These are phyloP conservation scores for Phylloporus scabripes DNA, from an alignment of 768 basidiomycete species.

Conservation along the genomic window DNA sequence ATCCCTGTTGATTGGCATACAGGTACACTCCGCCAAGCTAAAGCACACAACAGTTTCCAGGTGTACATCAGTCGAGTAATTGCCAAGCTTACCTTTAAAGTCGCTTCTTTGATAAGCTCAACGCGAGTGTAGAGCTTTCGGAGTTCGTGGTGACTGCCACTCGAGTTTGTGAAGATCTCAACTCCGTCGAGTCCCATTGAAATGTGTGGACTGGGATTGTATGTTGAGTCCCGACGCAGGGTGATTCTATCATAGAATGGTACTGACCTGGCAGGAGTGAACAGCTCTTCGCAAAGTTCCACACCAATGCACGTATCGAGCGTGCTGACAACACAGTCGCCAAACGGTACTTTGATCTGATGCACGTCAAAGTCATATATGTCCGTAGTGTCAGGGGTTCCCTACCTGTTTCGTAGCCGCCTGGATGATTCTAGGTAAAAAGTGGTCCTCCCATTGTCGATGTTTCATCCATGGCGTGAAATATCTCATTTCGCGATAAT, in stretches of 20 bases:
- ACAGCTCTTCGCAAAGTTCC: constrained; percentile 95
- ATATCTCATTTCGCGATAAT: constrained; percentile 84
- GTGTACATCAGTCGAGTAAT: neutral
- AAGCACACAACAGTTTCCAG: neutral
- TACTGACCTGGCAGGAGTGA: constrained; percentile 85
- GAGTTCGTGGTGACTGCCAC: constrained; percentile 96
- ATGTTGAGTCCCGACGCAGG: neutral
- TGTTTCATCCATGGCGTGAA: constrained; percentile 96
- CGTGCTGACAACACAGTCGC: constrained; percentile 92
- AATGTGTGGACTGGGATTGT: constrained; percentile 75
- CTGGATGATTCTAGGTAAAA: constrained; percentile 84
- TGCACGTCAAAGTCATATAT: neutral
- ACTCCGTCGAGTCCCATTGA: constrained; percentile 98
- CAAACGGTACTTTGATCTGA: constrained; percentile 88
- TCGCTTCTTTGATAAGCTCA: constrained; percentile 96
- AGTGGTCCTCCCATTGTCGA: constrained; percentile 86
- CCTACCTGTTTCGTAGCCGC: constrained; percentile 82
- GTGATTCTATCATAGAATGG: neutral
- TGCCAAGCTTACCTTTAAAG: constrained; percentile 62
- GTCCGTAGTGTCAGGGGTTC: neutral
- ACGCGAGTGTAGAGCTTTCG: constrained; percentile 91
- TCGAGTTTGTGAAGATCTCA: constrained; percentile 98
- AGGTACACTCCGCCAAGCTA: constrained; percentile 96
- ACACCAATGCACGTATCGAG: constrained; percentile 94
- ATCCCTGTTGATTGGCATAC: constrained; percentile 98